Percentiles rank a stretch among this genome's conserved stretches.
phyloP scores from a whole-genome alignment of 129 eudicot genomes.

The Erigeron canadensis region DNA sequence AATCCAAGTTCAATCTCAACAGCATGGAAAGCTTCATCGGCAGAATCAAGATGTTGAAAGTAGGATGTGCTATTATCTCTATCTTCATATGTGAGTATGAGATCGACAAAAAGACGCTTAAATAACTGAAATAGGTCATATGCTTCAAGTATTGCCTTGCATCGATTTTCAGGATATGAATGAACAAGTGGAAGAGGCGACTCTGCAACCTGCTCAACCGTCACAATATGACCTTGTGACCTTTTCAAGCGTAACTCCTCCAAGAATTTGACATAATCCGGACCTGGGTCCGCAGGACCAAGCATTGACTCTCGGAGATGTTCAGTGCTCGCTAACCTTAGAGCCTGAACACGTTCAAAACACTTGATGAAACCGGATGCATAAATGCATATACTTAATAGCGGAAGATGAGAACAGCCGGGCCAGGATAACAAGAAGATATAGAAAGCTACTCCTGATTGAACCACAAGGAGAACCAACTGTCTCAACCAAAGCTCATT shows the following conservation, averaged over 20 bases:
- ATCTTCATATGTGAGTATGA: conserved; percentile 53
- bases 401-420: conserved; percentile 30
- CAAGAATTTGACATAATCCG: conserved; percentile 44
- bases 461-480: conserved; percentile 27
- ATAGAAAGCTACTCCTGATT: conserved; percentile 34
- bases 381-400: conserved; percentile 21
- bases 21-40: conserved; percentile 31
- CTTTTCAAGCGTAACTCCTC: conserved; percentile 39
- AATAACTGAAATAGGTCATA: conserved; percentile 22
- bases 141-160: conserved; percentile 29
- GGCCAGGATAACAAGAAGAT: conserved; percentile 40
- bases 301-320: conserved; percentile 39
- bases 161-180: neutral
- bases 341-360: conserved; percentile 37
- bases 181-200: conserved; percentile 15
- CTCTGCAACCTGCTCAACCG: conserved; percentile 33
- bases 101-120: conserved; percentile 53
- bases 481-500: conserved; percentile 55
- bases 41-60: conserved; percentile 19
- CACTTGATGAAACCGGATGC: conserved; percentile 39
- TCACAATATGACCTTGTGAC: conserved; percentile 42
- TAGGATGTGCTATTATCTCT: conserved; percentile 36
- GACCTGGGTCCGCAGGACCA: conserved; percentile 51
- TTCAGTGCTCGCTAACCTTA: conserved; percentile 33
- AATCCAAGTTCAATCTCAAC: conserved; percentile 56